Evolutionary conservation across 768 basidiomycete genomes (phyloP), one percentile per base, ranked within the genome.

Genomic region (Baorangia bicolor): DNA sequence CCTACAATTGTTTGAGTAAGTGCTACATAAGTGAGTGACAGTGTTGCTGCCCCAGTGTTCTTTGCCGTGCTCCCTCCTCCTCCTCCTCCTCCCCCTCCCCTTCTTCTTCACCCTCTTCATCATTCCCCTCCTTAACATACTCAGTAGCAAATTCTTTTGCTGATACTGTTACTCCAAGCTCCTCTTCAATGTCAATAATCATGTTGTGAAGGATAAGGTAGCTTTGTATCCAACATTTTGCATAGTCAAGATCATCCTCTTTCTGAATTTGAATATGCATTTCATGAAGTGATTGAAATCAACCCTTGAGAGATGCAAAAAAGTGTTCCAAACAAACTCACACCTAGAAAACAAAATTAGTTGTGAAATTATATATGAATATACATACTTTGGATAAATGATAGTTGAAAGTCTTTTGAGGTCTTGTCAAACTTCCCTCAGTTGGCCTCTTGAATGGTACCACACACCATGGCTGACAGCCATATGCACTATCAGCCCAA

Each of bases 371-470:
- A 11, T 31, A 25, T 31, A 39, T 0, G 30, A 4, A 39, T 21
- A 46, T 9, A 54, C n/a, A 7, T 38, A 67, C 60, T 41, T 60
- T 63, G 3, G 65, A 70, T 9, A 71, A 4, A 47, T 62, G 30
- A n/a, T 56, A 56, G 14, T 71, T 71, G 30, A 65, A 71, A 1
- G 47, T 58, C 20, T 58, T 59, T 13, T 69, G 63, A 44, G 56
- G 42, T 3, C 20, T 25, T 14, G 55, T 55, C n/a, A 71, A 43
- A 10, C 40, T 40, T 8, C 57, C 60, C 3, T 30, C 40, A 12
- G 41, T 34, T 33, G 65, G 61, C 51, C 45, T 49, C n/a, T 67
- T 71, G 49, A 66, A 71, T 12, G 70, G 66, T 7, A 63, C 45
- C 1, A 71, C 11, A 57, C 60, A 71, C 69, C 66, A 71, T 34